Base-by-base conservation (phyloP, 441 rosid genomes). In the Sinapis alba region DNA sequence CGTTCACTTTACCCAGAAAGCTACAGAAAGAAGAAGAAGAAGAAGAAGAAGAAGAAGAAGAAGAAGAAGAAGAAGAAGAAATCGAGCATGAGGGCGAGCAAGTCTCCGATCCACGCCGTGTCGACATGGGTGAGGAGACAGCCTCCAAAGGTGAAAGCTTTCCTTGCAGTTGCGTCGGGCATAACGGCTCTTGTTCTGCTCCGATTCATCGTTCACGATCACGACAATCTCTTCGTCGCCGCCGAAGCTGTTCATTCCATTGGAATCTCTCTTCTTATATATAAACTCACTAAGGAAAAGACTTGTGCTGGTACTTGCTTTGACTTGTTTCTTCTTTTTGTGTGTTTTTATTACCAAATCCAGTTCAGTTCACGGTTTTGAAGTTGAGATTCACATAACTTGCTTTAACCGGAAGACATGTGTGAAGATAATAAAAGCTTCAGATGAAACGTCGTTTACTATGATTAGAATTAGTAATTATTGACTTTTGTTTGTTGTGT, bases 191-290 rank as follows among this genome's bases (percentile, higher is more conserved):
- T 94, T 18, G 97, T 88, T 12, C 71, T 90, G 21, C 97, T 94
- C 79, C 84, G 97, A 61, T 85, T 79, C 90, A 87, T 94, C 75
- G 98, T 94, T 4, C 93, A 92, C 80, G 98, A 92, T 72, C 99
- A 92, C 67, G 97, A 94, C 71, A 94, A 94, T 65, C 99, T 94
- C 76, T 94, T 94, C 78, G 97, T 90, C 20, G 99, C 99, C 11
- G 94, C 98, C 0, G 98, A 94, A 89, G 96, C 97, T 45, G 93
- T 92, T 23, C 98, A 94, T 83, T 89, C 97, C 19, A 79, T 94
- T 27, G 99, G 99, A 56, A 92, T 92, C 83, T 80, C 83, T 57
- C 92, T 94, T 62, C 96, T 94, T 36, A 92, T 89, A 38, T 94
- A 92, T 78, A 92, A 92, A 86, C 94, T 94, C 76, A 92, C 73